These are phyloP conservation scores for Alternaria angustiovoidea DNA, from an alignment of 2,329 filamentous ascomycete species.

Conservation along the genomic window DNA sequence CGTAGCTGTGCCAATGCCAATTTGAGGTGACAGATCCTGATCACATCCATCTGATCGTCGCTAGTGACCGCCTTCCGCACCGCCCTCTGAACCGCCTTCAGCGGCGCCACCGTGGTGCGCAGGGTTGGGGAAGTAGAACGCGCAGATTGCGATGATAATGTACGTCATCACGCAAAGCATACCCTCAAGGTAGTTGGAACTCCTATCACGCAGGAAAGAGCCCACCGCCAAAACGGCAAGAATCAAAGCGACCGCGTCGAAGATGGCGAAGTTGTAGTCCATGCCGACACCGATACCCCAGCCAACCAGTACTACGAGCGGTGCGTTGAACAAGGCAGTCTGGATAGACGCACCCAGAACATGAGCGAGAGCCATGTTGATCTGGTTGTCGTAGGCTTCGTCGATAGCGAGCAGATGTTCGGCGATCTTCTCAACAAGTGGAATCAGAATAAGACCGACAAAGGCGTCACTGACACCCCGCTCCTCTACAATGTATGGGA, in stretches of 20 bases:
- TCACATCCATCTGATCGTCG: neutral
- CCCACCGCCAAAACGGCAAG: slow-evolving; percentile 86
- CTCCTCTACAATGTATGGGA: slow-evolving; percentile 66
- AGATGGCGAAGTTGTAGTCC: slow-evolving; percentile 85
- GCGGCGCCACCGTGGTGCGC: slow-evolving; percentile 23
- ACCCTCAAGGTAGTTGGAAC: slow-evolving; percentile 91
- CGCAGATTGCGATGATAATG: slow-evolving; percentile 67
- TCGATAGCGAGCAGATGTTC: slow-evolving; percentile 86
- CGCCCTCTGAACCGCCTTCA: slow-evolving; percentile 3
- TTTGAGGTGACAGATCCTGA: neutral
- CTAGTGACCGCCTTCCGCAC: slow-evolving; percentile 11
- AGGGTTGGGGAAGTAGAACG: slow-evolving; percentile 69
- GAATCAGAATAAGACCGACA: slow-evolving; percentile 77
- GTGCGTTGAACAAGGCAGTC: slow-evolving; percentile 87
- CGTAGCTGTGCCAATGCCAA: neutral
- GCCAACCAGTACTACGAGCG: slow-evolving; percentile 81
- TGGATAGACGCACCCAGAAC: slow-evolving; percentile 88
- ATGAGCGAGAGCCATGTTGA: slow-evolving; percentile 86
- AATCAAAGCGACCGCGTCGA: slow-evolving; percentile 83
- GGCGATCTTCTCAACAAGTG: slow-evolving; percentile 82
- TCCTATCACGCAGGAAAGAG: slow-evolving; percentile 85
- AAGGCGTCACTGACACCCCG: slow-evolving; percentile 61
- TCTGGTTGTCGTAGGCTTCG: slow-evolving; percentile 83
- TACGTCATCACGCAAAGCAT: slow-evolving; percentile 77
- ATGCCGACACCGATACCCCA: slow-evolving; percentile 75